Conservation (phyloP, 108 stramenopile species). For the Skeletonema potamos region DNA sequence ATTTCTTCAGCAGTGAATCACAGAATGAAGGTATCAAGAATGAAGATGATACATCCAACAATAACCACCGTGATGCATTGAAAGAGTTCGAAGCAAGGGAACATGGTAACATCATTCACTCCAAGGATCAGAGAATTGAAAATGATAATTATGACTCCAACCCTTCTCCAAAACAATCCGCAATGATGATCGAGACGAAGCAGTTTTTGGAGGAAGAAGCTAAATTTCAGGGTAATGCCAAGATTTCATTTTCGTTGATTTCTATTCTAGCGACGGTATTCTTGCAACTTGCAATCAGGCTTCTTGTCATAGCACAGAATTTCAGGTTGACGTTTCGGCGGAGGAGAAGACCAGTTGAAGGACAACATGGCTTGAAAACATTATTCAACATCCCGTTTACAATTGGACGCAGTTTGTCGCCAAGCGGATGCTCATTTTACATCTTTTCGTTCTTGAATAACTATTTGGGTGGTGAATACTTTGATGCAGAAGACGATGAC, state of each 20-base stretch:
- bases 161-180: background rate
- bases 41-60: slow-evolving; percentile 5
- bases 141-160: background rate
- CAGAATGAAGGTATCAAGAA: background rate
- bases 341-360: slow-evolving; percentile 1
- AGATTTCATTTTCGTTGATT: slow-evolving; percentile 25
- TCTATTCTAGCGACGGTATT: slow-evolving; percentile 26
- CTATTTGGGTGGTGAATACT: slow-evolving; percentile 7
- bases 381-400: slow-evolving; percentile 37
- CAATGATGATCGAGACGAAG: slow-evolving; percentile 7
- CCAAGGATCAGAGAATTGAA: background rate
- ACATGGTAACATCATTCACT: background rate
- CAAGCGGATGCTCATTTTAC: slow-evolving; percentile 31
- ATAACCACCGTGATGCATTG: background rate
- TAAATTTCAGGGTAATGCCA: background rate
- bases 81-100: slow-evolving; percentile 8
- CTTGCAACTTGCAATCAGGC: slow-evolving; percentile 24
- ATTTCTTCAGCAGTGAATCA: slow-evolving; percentile 4
- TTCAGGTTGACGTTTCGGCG: slow-evolving; percentile 18
- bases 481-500: background rate
- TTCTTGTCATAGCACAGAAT: slow-evolving; percentile 35
- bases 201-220: slow-evolving; percentile 10
- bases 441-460: slow-evolving; percentile 40
- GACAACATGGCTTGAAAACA: background rate
- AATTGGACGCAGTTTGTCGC: slow-evolving; percentile 29